Percentiles rank a stretch among this genome's conserved stretches.
These are phyloP conservation scores for Paramecium bursaria DNA, from an alignment of 73 alveolate species.

Conservation along the genomic window DNA sequence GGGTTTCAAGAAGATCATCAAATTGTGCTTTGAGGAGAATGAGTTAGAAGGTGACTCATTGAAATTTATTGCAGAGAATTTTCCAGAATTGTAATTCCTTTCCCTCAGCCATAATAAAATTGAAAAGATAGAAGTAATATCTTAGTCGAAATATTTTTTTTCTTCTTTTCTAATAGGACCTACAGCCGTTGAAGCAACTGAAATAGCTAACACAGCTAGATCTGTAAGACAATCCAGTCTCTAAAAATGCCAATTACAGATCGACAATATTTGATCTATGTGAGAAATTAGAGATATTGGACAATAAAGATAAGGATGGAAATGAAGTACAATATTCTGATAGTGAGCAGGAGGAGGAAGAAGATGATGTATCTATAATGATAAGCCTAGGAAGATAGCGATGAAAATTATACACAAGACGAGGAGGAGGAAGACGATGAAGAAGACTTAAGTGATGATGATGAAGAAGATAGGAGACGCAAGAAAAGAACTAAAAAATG, in stretches of 20 bases:
- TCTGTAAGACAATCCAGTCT: not conserved
- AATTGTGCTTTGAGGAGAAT: not conserved
- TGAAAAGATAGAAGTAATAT: too few species aligned
- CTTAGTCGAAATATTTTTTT: too few species aligned
- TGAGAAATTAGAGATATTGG: not conserved
- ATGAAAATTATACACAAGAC: not conserved
- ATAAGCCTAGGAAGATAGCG: not conserved
- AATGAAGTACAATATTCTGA: not conserved
- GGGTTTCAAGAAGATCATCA: not conserved
- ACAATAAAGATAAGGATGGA: not conserved
- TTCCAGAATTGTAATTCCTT: not conserved
- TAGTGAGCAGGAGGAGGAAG: not conserved
- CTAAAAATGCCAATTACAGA: not conserved
- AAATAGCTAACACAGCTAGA: not conserved
- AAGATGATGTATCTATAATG: not conserved
- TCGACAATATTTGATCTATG: not conserved
- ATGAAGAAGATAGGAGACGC: not conserved
- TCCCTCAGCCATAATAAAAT: not conserved
- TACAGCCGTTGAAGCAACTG: not conserved
- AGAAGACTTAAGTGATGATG: not conserved
- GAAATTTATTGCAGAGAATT: not conserved
- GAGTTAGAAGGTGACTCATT: not conserved
- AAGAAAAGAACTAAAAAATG: constrained; percentile 31
- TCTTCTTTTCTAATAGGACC: too few species aligned
- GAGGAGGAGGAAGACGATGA: not conserved